A percentile compares a stretch with the other conserved stretches of the same genome.
phyloP scores from a whole-genome alignment of 352 stramenopile genomes.

The Pythium myriotylum region DNA sequence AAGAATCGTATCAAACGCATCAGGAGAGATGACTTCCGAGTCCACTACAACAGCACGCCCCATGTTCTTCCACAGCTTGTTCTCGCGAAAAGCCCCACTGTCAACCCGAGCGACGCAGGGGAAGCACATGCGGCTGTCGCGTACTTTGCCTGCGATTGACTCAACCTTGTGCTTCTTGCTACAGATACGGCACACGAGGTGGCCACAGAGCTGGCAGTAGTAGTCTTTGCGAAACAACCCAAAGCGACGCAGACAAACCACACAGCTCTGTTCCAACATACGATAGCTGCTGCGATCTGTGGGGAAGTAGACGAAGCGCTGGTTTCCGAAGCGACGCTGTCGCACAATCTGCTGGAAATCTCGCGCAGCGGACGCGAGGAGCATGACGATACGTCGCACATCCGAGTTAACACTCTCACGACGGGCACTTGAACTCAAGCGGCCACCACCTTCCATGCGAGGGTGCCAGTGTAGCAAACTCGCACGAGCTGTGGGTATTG shows the following conservation, averaged over 20 bases:
- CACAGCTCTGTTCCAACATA: conserved; percentile 37
- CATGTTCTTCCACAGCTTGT: conserved; percentile 26
- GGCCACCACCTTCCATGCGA: conserved; percentile 9
- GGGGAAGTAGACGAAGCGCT: conserved; percentile 49
- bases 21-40: conserved; percentile 22
- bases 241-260: conserved; percentile 54
- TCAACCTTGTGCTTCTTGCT: conserved; percentile 76
- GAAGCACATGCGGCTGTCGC: conserved; percentile 64
- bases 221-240: conserved; percentile 52
- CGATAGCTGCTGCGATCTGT: conserved; percentile 21
- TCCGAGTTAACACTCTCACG: conserved; percentile 8
- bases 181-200: conserved; percentile 63
- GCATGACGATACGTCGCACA: conserved; percentile 33
- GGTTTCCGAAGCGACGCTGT: conserved; percentile 56
- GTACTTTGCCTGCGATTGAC: conserved; percentile 42
- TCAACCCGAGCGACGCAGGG: conserved; percentile 60
- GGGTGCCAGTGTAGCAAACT: conserved; percentile 23
- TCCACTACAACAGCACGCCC: conserved; percentile 27
- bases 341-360: conserved; percentile 62
- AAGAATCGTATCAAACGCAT: conserved; percentile 10
- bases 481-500: conserved; percentile 1
- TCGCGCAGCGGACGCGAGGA: conserved; percentile 48
- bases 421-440: background rate
- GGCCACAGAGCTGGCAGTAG: conserved; percentile 69
- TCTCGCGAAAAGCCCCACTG: conserved; percentile 43